phyloP scores from a whole-genome alignment of 495 filamentous ascomycete species.

The Xylaria cubensis region DNA sequence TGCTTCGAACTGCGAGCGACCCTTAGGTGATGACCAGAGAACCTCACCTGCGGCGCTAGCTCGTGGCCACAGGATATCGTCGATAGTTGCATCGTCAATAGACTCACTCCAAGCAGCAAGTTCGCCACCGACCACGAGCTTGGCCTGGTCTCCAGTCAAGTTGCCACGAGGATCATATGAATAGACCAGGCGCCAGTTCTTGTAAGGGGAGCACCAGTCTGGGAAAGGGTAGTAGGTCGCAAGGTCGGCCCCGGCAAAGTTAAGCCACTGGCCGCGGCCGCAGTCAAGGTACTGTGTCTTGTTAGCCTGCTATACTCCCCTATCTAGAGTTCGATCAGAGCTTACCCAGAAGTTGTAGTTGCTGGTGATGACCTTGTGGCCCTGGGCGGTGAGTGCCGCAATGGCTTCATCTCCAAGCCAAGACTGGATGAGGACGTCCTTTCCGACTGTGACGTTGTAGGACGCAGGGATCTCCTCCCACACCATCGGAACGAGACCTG shows the following conservation, averaged over 20 bases:
- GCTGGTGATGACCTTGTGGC: slow-evolving; percentile 72
- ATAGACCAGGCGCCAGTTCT: slow-evolving; percentile 82
- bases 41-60: slow-evolving; percentile 74
- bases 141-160: slow-evolving; percentile 60
- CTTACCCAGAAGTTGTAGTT: slow-evolving; percentile 78
- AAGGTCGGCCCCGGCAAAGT: slow-evolving; percentile 60
- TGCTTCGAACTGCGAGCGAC: slow-evolving; percentile 69
- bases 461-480: slow-evolving; percentile 84
- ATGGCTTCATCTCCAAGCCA: slow-evolving; percentile 69
- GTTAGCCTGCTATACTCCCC: slow-evolving; percentile 30
- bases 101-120: slow-evolving; percentile 80
- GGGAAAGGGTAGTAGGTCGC: slow-evolving; percentile 66
- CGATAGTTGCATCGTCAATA: slow-evolving; percentile 72
- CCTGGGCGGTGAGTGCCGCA: slow-evolving; percentile 59
- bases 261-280: slow-evolving; percentile 77
- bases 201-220: slow-evolving; percentile 77
- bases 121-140: slow-evolving; percentile 78
- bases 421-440: slow-evolving; percentile 71
- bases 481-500: slow-evolving; percentile 70
- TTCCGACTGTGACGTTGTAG: slow-evolving; percentile 73
- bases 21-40: slow-evolving; percentile 71
- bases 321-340: slow-evolving; percentile 4
- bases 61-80: slow-evolving; percentile 78
- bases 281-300: slow-evolving; percentile 76
- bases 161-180: slow-evolving; percentile 71